Evolutionary conservation across 495 filamentous ascomycete species (phyloP), one percentile per base, ranked within the genome.

Genomic region (Chaetomium tenue): DNA sequence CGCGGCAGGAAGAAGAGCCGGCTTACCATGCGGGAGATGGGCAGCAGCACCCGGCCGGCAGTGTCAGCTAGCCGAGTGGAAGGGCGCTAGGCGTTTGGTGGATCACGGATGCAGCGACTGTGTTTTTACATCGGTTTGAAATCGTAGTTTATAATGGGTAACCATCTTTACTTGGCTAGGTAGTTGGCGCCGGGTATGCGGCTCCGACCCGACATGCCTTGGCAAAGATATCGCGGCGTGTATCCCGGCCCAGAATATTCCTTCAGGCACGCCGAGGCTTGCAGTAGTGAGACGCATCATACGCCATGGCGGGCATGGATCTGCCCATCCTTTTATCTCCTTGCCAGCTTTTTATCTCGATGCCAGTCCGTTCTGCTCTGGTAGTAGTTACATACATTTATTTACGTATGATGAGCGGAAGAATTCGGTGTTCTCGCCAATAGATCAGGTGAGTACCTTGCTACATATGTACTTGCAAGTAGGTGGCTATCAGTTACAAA

Each of bases 1-100:
- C 18, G 53, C 53, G 5, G 30, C 23, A 56, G 4, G 30, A 40
- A 28, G 18, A 40, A 15, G 33, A 16, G n/a, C 12, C 23, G 23
- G 23, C 40, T 20, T 59, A 30, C 22, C 57, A 59, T 23, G 25
- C 1, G 13, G 40, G 2, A 16, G 23, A 11, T 15, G 57, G 57
- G 42, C 16, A 23, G 26, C 20, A 52, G 12, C 26, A 52, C 7
- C 57, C 2, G 8, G 22, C 18, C 5, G 33, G 53, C 57, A 59
- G 9, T 48, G 22, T 11, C 42, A 26, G 22, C 20, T 28, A 59
- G 18, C 22, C 20, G 16, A 47, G 25, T 6, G 57, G 42, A 42
- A n/a, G 51, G 51, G 16, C n/a, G 22, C 55, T 13, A 26, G 55
- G 55, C 55, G 37, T 58, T 54, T 30, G 51, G 51, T 51, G 44